A percentile compares a stretch with the other conserved stretches of the same genome.
These are phyloP conservation scores for Begonia loranthoides DNA, from an alignment of 306 rosid species.

Conservation along the genomic window DNA sequence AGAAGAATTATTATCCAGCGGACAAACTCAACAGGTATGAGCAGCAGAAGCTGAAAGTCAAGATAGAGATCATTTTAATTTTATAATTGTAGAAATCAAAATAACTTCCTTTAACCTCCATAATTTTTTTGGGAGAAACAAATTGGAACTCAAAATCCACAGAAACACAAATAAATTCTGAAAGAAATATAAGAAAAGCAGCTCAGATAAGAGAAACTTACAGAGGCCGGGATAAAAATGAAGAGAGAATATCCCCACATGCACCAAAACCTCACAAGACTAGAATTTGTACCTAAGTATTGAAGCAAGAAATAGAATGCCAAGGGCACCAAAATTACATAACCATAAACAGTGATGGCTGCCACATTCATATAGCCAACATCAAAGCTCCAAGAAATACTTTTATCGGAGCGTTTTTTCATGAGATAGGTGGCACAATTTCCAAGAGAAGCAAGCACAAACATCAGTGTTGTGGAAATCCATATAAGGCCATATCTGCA, in stretches of 20 bases:
- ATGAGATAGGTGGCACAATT: conserved; percentile 91
- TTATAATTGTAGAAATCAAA: neutral
- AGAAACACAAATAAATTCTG: neutral
- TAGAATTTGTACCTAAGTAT: conserved; percentile 67
- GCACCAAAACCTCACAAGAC: conserved; percentile 80
- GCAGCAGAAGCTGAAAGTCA: conserved; percentile 63
- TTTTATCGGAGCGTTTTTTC: conserved; percentile 31
- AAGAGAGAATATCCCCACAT: conserved; percentile 98
- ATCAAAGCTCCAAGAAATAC: conserved; percentile 64
- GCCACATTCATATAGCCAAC: conserved; percentile 73
- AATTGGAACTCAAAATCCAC: too few species aligned
- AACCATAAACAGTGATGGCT: conserved; percentile 74
- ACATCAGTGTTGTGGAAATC: conserved; percentile 89
- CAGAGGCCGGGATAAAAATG: conserved; percentile 68
- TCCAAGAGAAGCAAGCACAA: conserved; percentile 80
- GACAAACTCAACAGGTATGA: conserved; percentile 69
- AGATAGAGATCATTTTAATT: neutral
- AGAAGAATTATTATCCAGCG: conserved; percentile 72
- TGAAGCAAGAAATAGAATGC: conserved; percentile 78
- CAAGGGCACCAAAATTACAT: conserved; percentile 66
- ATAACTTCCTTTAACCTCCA: neutral
- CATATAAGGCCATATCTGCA: conserved; percentile 66
- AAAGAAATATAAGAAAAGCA: neutral
- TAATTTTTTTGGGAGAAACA: too few species aligned
- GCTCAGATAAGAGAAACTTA: conserved; percentile 34